Percentiles rank a stretch among this genome's conserved stretches.
phyloP scores from a whole-genome alignment of 257 asterid genomes.

The Rhazya stricta region DNA sequence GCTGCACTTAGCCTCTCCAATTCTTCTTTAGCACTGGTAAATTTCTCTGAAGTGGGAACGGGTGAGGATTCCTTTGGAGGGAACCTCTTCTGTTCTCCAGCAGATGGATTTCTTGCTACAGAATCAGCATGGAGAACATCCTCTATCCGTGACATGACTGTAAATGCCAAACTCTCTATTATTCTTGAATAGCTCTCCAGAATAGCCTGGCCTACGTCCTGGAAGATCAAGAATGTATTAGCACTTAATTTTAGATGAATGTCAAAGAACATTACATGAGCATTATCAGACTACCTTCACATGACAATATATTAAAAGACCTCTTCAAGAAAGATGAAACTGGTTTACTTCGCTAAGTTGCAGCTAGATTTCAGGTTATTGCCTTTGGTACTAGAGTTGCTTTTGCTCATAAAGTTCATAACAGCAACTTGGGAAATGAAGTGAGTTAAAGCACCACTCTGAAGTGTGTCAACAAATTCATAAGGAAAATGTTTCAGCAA shows the following conservation, averaged over 20 bases:
- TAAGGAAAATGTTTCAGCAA: not conserved
- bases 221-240: constrained; percentile 14
- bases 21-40: constrained; percentile 32
- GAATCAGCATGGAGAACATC: constrained; percentile 71
- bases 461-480: not conserved
- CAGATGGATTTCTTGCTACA: constrained; percentile 35
- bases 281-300: no score
- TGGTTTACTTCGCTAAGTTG: not conserved
- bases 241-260: not conserved
- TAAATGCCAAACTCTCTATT: constrained; percentile 73
- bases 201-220: constrained; percentile 92
- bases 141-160: constrained; percentile 72
- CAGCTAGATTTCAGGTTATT: not conserved
- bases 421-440: not conserved
- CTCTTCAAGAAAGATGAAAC: no score
- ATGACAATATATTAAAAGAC: no score
- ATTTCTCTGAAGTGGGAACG: not conserved
- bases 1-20: constrained; percentile 30
- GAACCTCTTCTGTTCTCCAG: constrained; percentile 32
- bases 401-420: not conserved
- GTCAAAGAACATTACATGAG: no score
- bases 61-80: constrained; percentile 23
- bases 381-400: not conserved
- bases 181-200: constrained; percentile 92
- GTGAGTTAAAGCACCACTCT: not conserved